Conservation (phyloP, 768 basidiomycete species). For the Ramaria sp. region DNA sequence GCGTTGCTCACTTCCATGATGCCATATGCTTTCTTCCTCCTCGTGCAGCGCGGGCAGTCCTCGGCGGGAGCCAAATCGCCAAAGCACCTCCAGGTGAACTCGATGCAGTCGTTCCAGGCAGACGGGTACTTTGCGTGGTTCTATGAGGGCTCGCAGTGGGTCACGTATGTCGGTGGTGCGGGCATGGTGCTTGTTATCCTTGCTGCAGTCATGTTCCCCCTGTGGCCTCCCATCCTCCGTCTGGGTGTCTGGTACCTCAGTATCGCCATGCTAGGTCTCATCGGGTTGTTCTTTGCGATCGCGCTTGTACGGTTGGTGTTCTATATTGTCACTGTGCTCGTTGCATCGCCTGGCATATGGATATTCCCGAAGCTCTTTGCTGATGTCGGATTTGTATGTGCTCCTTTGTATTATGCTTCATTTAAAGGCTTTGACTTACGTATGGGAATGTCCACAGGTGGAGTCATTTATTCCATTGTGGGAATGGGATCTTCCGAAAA, state of each 20-base stretch:
- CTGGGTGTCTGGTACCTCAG: slow-evolving; percentile 94
- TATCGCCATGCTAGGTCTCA: slow-evolving; percentile 75
- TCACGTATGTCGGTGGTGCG: slow-evolving; percentile 81
- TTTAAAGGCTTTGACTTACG: slow-evolving; percentile 2
- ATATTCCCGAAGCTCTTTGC: slow-evolving; percentile 97
- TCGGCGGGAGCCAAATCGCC: slow-evolving; percentile 56
- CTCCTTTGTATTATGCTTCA: background rate
- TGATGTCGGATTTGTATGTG: slow-evolving; percentile 93
- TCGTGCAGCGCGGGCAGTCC: slow-evolving; percentile 65
- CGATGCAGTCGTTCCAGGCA: slow-evolving; percentile 65
- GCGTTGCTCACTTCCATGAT: slow-evolving; percentile 58
- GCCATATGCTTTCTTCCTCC: slow-evolving; percentile 85
- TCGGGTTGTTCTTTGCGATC: slow-evolving; percentile 84
- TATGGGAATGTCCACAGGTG: slow-evolving; percentile 40
- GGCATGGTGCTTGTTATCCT: slow-evolving; percentile 91
- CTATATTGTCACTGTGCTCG: slow-evolving; percentile 85
- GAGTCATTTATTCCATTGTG: slow-evolving; percentile 95
- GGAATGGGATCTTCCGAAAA: slow-evolving; percentile 88
- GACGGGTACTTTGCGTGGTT: slow-evolving; percentile 95
- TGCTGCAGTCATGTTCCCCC: slow-evolving; percentile 96
- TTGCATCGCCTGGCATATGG: slow-evolving; percentile 89
- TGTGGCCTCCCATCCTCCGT: slow-evolving; percentile 91
- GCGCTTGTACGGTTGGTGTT: slow-evolving; percentile 87
- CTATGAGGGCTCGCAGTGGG: slow-evolving; percentile 89
- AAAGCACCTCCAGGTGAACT: slow-evolving; percentile 69